A percentile compares a stretch with the other conserved stretches of the same genome.
These are phyloP conservation scores for Excoecaria cochinchinensis DNA, from an alignment of 345 rosid species.

Conservation along the genomic window DNA sequence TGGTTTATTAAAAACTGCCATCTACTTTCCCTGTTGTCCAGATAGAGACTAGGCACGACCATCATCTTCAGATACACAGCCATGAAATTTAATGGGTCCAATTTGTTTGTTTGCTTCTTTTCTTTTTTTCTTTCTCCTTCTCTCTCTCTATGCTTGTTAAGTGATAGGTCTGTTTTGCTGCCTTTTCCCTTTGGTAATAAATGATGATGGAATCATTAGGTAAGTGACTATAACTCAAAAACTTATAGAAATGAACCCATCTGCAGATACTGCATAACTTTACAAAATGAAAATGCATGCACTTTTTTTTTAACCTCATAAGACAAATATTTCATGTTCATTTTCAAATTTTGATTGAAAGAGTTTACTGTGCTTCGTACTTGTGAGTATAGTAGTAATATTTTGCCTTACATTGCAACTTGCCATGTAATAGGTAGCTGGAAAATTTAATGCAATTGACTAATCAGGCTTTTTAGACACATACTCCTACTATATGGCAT, in stretches of 20 bases:
- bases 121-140: not conserved
- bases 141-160: not conserved
- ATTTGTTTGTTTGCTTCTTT: not conserved
- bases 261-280: not conserved
- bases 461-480: not conserved
- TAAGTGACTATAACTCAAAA: not conserved
- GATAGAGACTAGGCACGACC: conserved; percentile 37
- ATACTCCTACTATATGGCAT: no score
- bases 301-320: not conserved
- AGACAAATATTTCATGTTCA: not conserved
- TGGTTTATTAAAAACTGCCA: conserved; percentile 29
- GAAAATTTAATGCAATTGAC: not conserved
- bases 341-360: not conserved
- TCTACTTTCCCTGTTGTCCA: conserved; percentile 26
- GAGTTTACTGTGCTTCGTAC: conserved; percentile 3
- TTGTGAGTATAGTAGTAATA: conserved; percentile 4
- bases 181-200: not conserved
- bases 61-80: conserved; percentile 17
- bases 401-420: not conserved
- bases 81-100: conserved; percentile 22
- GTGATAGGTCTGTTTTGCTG: conserved; percentile 12
- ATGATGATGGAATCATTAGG: not conserved
- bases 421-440: not conserved
- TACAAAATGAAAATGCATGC: not conserved
- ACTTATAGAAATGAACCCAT: not conserved